Conservation (phyloP, 768 basidiomycete genomes). For the Rubroboletus pulcherrimus region DNA sequence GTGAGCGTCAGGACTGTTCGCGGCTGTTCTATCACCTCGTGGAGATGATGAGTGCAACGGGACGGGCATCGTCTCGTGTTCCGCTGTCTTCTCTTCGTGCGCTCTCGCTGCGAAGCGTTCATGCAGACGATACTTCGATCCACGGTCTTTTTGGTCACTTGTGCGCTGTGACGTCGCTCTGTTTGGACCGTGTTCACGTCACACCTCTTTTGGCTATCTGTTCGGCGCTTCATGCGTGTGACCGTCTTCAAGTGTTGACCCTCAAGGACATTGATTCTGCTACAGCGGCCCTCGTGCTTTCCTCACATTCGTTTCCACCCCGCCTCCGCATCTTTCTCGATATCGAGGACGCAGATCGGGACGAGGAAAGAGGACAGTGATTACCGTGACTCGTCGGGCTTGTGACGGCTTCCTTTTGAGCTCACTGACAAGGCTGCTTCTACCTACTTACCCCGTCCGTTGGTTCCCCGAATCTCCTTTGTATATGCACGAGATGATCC, state of each 20-base stretch:
- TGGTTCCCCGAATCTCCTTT: background rate
- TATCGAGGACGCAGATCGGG: conserved; percentile 1
- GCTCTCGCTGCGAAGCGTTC: conserved; percentile 12
- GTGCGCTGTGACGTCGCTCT: conserved; percentile 1
- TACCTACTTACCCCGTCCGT: background rate
- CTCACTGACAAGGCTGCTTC: background rate
- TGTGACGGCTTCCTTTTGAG: background rate
- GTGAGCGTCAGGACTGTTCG: conserved; percentile 34
- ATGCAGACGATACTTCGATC: conserved; percentile 1
- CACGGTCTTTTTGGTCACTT: conserved; percentile 3
- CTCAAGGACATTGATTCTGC: conserved; percentile 9
- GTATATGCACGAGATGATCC: background rate
- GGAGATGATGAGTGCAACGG: background rate
- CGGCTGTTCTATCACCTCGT: conserved; percentile 36
- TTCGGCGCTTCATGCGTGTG: conserved; percentile 1
- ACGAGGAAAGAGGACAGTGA: background rate
- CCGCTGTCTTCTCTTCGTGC: conserved; percentile 4
- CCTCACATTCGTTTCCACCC: conserved; percentile 1
- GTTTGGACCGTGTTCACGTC: conserved; percentile 6
- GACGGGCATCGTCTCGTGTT: background rate
- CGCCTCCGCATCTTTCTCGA: conserved; percentile 17
- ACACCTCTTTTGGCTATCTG: conserved; percentile 2
- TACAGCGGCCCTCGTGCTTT: conserved; percentile 1
- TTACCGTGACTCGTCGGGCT: background rate
- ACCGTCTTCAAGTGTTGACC: conserved; percentile 7